Conservation (phyloP, 371 early-diverging fungal species). For the Apophysomyces elegans region DNA sequence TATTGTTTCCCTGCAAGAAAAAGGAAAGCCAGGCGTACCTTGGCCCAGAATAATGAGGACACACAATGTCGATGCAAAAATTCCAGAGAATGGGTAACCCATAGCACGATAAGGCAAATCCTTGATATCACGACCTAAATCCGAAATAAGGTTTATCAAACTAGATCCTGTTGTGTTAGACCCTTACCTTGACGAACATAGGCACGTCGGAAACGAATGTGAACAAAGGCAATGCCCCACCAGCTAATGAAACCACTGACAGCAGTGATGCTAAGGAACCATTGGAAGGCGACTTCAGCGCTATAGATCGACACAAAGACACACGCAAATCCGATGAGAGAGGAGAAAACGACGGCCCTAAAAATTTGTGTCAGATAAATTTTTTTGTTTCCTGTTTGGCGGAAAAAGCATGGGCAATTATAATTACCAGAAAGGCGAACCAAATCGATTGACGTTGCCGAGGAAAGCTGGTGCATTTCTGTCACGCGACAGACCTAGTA, state of each 20-base stretch:
- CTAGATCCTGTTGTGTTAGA: background rate
- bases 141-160: background rate
- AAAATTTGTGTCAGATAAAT: background rate
- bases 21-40: slow-evolving; percentile 26
- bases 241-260: slow-evolving; percentile 81
- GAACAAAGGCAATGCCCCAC: slow-evolving; percentile 71
- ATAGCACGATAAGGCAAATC: slow-evolving; percentile 77
- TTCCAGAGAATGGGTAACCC: slow-evolving; percentile 69
- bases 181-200: slow-evolving; percentile 66
- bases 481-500: slow-evolving; percentile 67
- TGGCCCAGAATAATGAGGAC: slow-evolving; percentile 61
- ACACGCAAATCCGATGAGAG: slow-evolving; percentile 58
- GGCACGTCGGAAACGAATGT: slow-evolving; percentile 84
- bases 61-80: slow-evolving; percentile 50
- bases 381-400: background rate
- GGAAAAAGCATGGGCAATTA: background rate
- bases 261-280: slow-evolving; percentile 75
- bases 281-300: slow-evolving; percentile 66
- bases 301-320: slow-evolving; percentile 59
- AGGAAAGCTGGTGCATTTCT: slow-evolving; percentile 68
- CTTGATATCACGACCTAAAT: slow-evolving; percentile 41
- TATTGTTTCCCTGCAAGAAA: too few relatives aligned
- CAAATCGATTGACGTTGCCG: slow-evolving; percentile 49
- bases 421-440: slow-evolving; percentile 56
- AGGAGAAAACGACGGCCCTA: slow-evolving; percentile 56